phyloP scores from a whole-genome alignment of 495 filamentous ascomycete species.

The Glutinoglossum americanum region DNA sequence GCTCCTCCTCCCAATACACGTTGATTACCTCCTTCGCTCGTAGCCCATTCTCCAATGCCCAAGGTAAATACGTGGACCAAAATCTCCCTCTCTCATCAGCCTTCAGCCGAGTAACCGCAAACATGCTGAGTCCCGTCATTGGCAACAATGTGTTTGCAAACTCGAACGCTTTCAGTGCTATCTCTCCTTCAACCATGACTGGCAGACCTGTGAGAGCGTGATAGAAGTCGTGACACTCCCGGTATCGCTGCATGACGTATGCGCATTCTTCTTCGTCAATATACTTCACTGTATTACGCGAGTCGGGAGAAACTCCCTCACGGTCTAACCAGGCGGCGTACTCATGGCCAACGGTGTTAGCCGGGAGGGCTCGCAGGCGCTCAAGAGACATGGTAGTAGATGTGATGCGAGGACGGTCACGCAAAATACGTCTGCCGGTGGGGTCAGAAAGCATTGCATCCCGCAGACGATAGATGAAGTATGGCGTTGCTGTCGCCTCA shows the following conservation, averaged over 20 bases:
- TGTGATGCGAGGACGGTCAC: constrained; percentile 72
- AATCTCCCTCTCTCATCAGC: constrained; percentile 51
- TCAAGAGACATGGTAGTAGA: constrained; percentile 50
- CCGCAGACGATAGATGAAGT: constrained; percentile 83
- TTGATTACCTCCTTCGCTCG: constrained; percentile 68
- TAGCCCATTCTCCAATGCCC: constrained; percentile 73
- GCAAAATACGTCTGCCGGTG: constrained; percentile 79
- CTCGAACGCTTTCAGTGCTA: constrained; percentile 82
- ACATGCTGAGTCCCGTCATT: constrained; percentile 77
- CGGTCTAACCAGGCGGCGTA: constrained; percentile 79
- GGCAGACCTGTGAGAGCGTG: constrained; percentile 87
- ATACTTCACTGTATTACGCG: constrained; percentile 57
- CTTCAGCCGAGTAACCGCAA: constrained; percentile 51
- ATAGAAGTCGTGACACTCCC: constrained; percentile 96
- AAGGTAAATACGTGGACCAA: constrained; percentile 56
- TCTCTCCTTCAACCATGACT: constrained; percentile 82
- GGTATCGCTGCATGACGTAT: constrained; percentile 96
- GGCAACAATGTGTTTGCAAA: constrained; percentile 76
- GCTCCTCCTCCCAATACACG: constrained; percentile 93
- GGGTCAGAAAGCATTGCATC: constrained; percentile 69
- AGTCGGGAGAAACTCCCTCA: constrained; percentile 84
- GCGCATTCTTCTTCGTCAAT: constrained; percentile 89
- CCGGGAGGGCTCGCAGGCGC: constrained; percentile 46
- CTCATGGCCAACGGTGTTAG: constrained; percentile 58
- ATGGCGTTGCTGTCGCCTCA: constrained; percentile 83